Evolutionary conservation across 805 yeast genomes (phyloP).

Genomic region (Hanseniaspora thailandica): DNA sequence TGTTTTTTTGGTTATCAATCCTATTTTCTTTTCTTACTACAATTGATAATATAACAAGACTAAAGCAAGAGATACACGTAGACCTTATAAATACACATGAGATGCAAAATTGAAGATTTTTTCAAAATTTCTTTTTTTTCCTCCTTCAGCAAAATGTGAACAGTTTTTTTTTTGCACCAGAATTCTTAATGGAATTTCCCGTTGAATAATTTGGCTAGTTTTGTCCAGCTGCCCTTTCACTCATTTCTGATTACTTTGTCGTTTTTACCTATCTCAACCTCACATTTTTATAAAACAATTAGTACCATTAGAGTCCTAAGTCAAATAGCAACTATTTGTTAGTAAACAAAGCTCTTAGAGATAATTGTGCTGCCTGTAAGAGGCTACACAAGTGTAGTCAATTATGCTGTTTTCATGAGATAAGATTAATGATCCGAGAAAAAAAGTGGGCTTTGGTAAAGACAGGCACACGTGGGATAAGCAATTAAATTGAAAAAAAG

Average conservation of each 20-base stretch:
- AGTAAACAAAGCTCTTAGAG: not conserved
- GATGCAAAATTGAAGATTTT: not conserved
- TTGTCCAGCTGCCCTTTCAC: too few relatives aligned
- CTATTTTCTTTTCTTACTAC: too few relatives aligned
- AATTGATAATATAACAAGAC: too few relatives aligned
- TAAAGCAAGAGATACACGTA: too few relatives aligned
- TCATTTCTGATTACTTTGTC: too few relatives aligned
- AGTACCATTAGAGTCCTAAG: not conserved
- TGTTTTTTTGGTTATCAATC: too few relatives aligned
- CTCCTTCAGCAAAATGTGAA: not conserved
- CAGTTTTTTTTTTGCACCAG: not conserved
- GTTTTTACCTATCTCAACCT: not conserved
- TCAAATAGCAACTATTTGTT: not conserved
- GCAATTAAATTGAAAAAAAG: not conserved
- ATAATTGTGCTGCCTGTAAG: too few relatives aligned
- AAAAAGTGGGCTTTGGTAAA: too few relatives aligned
- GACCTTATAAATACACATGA: too few relatives aligned
- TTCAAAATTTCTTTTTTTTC: not conserved
- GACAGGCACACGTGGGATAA: not conserved
- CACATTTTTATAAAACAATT: not conserved
- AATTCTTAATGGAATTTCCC: not conserved
- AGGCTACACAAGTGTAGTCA: too few relatives aligned
- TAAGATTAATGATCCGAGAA: too few relatives aligned
- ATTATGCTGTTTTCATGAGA: not conserved
- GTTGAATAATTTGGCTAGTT: not conserved